Base-by-base conservation (phyloP, 1,284 basidiomycete species). In the Papiliotrema laurentii region DNA sequence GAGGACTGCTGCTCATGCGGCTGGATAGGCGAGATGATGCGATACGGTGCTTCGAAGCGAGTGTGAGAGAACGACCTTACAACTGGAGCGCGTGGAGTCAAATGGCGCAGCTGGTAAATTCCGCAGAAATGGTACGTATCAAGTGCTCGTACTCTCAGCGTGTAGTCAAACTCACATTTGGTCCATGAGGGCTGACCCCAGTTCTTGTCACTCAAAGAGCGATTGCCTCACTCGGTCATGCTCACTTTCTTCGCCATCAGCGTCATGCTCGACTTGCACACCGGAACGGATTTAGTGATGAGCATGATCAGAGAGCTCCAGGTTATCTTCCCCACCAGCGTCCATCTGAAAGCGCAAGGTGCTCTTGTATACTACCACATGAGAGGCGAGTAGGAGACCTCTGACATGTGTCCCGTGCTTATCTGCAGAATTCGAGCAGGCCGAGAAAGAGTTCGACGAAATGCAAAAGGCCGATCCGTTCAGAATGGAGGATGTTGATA, bases 51-150 rank as follows among this genome's bases (percentile, higher is more conserved):
- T 80, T 85, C 7, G 76, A 97, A 18, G 73, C 83, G 28, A 93
- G 90, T 5, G 84, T 97, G 42, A 79, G 81, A 43, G 78, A 79
- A 3, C 90, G 87, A 64, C 86, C 89, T 7, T 98, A 91, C 85
- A 97, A 97, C 68, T 99, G 96, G 94, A 89, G 88, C 24, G 80
- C 85, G 4, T 99, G 96, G 94, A 77, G 81, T 19, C 79, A 91
- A 47, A 77, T 97, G 19, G 83, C 83, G 2, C 82, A 82, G 45
- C 86, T 89, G 61, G 80, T 96, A 25, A 83, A 85, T 30, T 90
- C 92, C 53, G 83, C 83, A n/a, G 89, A 92, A 74, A 89, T 93
- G 82, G 92, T 93, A 34, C 43, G 74, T 53, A 24, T 35, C 37
- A 9, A 33, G 30, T 33, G 26, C 36, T 35, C 2, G n/a, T 25